Base-by-base conservation (phyloP, 1,139 yeast genomes). In the Blastobotrys elegans region DNA sequence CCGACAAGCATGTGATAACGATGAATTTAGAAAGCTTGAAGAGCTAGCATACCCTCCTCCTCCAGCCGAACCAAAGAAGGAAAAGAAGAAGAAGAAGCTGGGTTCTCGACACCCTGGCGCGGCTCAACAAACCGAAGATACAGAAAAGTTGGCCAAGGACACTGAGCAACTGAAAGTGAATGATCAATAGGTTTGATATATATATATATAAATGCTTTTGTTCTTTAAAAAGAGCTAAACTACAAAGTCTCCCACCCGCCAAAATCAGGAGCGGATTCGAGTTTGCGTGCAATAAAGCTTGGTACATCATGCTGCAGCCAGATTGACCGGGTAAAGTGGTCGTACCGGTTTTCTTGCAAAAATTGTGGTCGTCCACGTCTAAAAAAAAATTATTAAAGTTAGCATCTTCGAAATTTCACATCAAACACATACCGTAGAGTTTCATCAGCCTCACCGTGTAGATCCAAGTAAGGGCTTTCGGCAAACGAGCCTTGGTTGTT, bases 201-300 rank as follows among this genome's bases (percentile, higher is more conserved):
- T 33, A 10, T 8, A 31, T 20, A 33, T 14, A 31, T 14, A 31
- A 31, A 17, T 14, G 17, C 20, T 31, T 27, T 27, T 27, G 11
- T 27, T 27, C 31, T 27, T n/a, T n/a, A n/a, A n/a, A n/a, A n/a
- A n/a, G n/a, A n/a, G n/a, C n/a, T n/a, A n/a, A n/a, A n/a, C 62
- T 70, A 90, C 60, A 90, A 70, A 1, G 97, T 87, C 58, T 85
- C 94, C 98, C 98, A 92, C 1, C 97, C 97, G 11, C 97, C 97
- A 31, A 85, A 79, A 65, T 92, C 97, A 32, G 82, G 68, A 6
- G 77, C 79, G 40, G 82, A 79, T 57, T 90, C 97, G 30, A 92
- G 72, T 54, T 80, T 82, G 55, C 97, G 73, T 1, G 88, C 90
- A 40, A 90, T 82, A 48, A 75, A 73, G 56, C 87, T 88, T 2